Evolutionary conservation across 768 basidiomycete genomes (phyloP).

Genomic region (Suillus weaverae): DNA sequence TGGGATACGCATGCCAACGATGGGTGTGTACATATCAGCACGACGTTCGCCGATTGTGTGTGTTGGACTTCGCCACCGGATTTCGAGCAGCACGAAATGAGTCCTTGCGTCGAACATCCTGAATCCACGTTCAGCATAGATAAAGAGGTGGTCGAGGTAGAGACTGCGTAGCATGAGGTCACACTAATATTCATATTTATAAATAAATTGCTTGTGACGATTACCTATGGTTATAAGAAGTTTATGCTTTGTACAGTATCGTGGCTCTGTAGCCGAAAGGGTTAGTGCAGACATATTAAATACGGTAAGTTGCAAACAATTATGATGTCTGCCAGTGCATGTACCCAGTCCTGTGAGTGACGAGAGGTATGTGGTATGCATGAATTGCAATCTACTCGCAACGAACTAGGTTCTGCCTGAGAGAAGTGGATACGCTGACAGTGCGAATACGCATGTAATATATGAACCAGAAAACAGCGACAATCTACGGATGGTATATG

Average conservation of each 20-base stretch:
- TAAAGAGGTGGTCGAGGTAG: background rate
- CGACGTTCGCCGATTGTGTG: background rate
- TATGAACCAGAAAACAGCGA: background rate
- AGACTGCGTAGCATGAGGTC: background rate
- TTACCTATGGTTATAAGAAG: background rate
- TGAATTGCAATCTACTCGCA: background rate
- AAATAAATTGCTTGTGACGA: background rate
- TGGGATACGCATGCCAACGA: constrained; percentile 1
- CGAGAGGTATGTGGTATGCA: background rate
- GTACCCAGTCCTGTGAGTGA: background rate
- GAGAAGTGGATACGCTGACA: background rate
- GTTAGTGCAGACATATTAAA: background rate
- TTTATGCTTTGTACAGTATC: background rate
- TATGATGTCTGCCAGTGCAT: background rate
- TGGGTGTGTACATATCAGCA: background rate
- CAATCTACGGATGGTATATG: background rate
- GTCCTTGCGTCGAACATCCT: background rate
- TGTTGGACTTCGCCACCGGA: constrained; percentile 1
- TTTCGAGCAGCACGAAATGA: background rate
- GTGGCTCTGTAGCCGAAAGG: background rate
- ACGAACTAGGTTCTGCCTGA: background rate
- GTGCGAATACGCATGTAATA: background rate
- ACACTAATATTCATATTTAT: background rate
- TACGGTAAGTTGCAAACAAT: background rate
- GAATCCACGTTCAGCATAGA: background rate